A percentile compares a stretch with the other conserved stretches of the same genome.
Conservation (phyloP, 2,329 filamentous ascomycete species). For the Mariannaea elegans region DNA sequence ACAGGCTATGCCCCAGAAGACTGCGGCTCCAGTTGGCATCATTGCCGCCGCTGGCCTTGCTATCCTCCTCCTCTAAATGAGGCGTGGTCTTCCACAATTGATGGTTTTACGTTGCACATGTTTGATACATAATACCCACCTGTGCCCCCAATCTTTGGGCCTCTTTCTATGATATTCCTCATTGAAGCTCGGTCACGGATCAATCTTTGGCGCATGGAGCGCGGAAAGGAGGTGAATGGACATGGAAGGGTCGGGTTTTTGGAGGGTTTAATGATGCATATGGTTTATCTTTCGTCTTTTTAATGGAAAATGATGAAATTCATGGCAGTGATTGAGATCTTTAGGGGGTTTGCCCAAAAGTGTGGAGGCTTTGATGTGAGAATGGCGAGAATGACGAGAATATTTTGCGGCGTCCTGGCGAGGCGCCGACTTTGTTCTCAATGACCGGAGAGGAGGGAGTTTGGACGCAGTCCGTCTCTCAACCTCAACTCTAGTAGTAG, state of each 20-base stretch:
- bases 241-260: constrained; percentile 42
- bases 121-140: constrained; percentile 54
- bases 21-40: constrained; percentile 56
- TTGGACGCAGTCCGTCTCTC: constrained; percentile 33
- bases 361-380: constrained; percentile 24
- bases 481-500: constrained; percentile 30
- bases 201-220: constrained; percentile 41
- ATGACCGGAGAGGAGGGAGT: constrained; percentile 31
- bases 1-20: constrained; percentile 49
- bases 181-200: constrained; percentile 32
- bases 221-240: constrained; percentile 41
- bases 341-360: constrained; percentile 25
- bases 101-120: constrained; percentile 48
- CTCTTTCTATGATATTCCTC: constrained; percentile 39
- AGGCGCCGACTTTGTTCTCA: constrained; percentile 12
- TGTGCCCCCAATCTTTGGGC: constrained; percentile 43
- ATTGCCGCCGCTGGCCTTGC: constrained; percentile 60
- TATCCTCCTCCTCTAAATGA: constrained; percentile 57
- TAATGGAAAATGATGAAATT: constrained; percentile 46
- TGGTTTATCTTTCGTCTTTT: constrained; percentile 46
- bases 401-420: constrained; percentile 20
- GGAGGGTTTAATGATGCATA: constrained; percentile 46
- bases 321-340: constrained; percentile 35
- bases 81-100: constrained; percentile 30
- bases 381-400: constrained; percentile 11